Evolutionary conservation across 2,329 filamentous ascomycete genomes (phyloP), one percentile per base, ranked within the genome.

Genomic region (Colletotrichum tropicicola): DNA sequence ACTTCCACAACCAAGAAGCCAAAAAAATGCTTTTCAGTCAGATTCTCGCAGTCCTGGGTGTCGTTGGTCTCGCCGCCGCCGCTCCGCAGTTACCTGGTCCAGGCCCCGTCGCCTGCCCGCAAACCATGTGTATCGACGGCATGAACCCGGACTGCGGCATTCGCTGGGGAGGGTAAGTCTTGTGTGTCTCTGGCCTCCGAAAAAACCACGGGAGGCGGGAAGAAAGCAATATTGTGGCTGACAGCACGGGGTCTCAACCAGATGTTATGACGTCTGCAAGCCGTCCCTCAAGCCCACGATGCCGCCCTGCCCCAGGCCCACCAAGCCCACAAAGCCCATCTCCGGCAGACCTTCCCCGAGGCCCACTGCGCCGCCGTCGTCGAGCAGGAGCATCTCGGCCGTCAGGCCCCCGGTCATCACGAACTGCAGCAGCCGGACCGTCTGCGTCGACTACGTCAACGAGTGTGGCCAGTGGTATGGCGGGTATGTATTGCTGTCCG

Each of bases 201-300:
- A 12, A 35, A 35, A n/a, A n/a, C n/a, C 32, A 15, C 10, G 9
- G n/a, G n/a, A 17, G 15, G 2, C 6, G 37, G 5, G 32, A 35
- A 13, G 10, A 35, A 12, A n/a, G 9, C 12, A 35, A n/a, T n/a
- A n/a, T n/a, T n/a, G 3, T 15, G 43, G 13, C 19, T 45, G 21
- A 45, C 43, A 4, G n/a, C n/a, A 25, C 10, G 19, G 13, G 21
- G 12, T 12, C 19, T 6, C 10, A 12, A 23, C 6, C 43, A 45
- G 43, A 45, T 78, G 76, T 47, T 78, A 73, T 60, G 68, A 76
- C 57, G 62, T 68, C 13, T 77, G 75, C 62, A 51, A 65, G 59
- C 60, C 54, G 10, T 10, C 27, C 15, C n/a, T 28, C 17, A 39
- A 21, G 32, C 66, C 66, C 15, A 67, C 53, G 13, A 66, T 59